Conservation (phyloP, 495 filamentous ascomycete genomes). For the Lasiosphaeria miniovina region DNA sequence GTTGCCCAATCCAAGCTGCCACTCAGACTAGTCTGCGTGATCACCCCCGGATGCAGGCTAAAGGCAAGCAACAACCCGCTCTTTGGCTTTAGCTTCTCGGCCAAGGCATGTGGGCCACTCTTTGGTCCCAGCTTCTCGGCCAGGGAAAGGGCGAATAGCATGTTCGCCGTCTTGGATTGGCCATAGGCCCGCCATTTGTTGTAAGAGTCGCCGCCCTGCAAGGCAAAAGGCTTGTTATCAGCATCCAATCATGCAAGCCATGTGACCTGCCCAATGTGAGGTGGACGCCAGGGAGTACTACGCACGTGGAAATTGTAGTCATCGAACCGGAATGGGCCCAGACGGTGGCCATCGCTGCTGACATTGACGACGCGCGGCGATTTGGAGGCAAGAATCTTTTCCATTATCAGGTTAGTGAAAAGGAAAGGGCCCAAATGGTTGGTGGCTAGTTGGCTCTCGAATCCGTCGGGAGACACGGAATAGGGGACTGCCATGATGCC, state of each 20-base stretch:
- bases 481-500: slow-evolving; percentile 59
- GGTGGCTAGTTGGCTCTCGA: slow-evolving; percentile 66
- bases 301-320: slow-evolving; percentile 45
- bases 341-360: slow-evolving; percentile 43
- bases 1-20: slow-evolving; percentile 28
- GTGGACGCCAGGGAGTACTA: slow-evolving; percentile 14
- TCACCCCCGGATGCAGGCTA: slow-evolving; percentile 47
- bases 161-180: slow-evolving; percentile 53
- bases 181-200: slow-evolving; percentile 47
- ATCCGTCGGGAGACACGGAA: slow-evolving; percentile 53
- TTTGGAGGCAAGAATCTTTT: slow-evolving; percentile 33
- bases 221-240: not conserved
- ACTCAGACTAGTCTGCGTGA: slow-evolving; percentile 26
- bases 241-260: not conserved
- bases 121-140: slow-evolving; percentile 36
- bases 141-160: slow-evolving; percentile 46
- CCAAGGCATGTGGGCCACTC: slow-evolving; percentile 25
- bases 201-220: slow-evolving; percentile 46
- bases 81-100: no score
- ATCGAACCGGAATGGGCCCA: slow-evolving; percentile 43
- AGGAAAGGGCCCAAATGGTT: slow-evolving; percentile 71
- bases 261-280: not conserved
- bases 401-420: slow-evolving; percentile 61
- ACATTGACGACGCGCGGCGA: slow-evolving; percentile 38
- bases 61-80: slow-evolving; percentile 5